Evolutionary conservation across 805 yeast species (phyloP).

Genomic region (Danielia reshetovae): DNA sequence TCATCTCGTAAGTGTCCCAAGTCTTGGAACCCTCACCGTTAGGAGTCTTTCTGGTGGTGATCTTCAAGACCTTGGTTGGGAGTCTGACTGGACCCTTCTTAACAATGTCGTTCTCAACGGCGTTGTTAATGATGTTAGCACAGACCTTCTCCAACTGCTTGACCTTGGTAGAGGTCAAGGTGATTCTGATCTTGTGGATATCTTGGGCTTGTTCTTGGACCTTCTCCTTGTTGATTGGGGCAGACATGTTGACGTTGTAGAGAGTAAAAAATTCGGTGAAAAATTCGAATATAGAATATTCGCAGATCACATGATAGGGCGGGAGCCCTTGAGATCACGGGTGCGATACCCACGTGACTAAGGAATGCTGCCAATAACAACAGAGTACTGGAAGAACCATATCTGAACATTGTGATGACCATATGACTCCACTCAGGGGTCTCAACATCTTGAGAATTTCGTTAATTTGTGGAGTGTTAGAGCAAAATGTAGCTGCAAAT

Average conservation of each 20-base stretch:
- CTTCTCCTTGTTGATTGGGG: constrained; percentile 76
- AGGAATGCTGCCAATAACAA: no score
- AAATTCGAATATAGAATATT: constrained; percentile 11
- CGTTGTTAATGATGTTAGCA: constrained; percentile 82
- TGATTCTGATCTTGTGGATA: constrained; percentile 97
- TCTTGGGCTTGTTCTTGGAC: constrained; percentile 78
- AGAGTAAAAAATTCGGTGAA: constrained; percentile 15
- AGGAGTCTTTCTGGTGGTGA: constrained; percentile 99
- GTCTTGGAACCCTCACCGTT: constrained; percentile 99
- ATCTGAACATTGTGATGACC: no score
- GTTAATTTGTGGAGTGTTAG: no score
- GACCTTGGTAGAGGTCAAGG: constrained; percentile 98
- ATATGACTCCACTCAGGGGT: no score
- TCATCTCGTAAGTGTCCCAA: constrained; percentile 99
- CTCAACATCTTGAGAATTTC: no score
- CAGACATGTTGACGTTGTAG: constrained; percentile 63
- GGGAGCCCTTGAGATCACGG: no score
- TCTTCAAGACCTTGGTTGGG: constrained; percentile 98
- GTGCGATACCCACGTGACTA: no score
- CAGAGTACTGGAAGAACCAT: no score
- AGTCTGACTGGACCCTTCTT: constrained; percentile 99
- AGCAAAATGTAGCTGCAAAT: no score
- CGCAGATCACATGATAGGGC: no score
- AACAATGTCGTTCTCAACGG: constrained; percentile 73
- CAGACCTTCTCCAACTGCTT: constrained; percentile 97